Conservation (phyloP, 257 asterid genomes). For the Solanum bukasovii region DNA sequence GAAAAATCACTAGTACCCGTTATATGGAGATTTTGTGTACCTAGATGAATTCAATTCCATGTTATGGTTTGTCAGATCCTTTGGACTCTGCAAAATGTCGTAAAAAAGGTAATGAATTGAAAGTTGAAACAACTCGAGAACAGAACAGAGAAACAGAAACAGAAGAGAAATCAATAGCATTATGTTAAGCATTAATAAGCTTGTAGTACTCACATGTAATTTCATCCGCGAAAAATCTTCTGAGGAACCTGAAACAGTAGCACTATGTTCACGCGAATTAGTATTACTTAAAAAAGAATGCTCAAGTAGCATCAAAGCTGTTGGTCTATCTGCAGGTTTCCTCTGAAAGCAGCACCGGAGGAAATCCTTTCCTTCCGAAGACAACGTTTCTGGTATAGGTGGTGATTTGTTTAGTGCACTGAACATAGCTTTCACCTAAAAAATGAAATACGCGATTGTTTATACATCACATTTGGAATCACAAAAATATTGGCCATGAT, state of each 20-base stretch:
- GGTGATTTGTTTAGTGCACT: conserved; percentile 61
- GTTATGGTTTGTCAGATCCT: conserved; percentile 11
- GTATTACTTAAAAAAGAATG: conserved; percentile 44
- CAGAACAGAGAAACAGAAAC: background rate
- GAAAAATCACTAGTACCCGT: conserved; percentile 14
- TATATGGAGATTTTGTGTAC: conserved; percentile 20
- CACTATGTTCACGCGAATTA: conserved; percentile 24
- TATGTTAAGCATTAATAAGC: background rate
- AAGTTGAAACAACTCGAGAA: background rate
- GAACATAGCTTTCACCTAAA: conserved; percentile 88
- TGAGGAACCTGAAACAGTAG: conserved; percentile 11
- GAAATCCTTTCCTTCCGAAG: conserved; percentile 73
- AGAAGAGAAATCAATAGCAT: background rate
- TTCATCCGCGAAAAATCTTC: conserved; percentile 35
- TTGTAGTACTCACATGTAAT: conserved; percentile 21
- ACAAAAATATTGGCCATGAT: background rate
- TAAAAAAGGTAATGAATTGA: conserved; percentile 3
- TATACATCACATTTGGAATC: background rate
- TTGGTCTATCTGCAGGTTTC: conserved; percentile 61
- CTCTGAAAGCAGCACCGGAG: conserved; percentile 60
- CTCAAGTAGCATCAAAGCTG: conserved; percentile 50
- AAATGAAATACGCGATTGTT: background rate
- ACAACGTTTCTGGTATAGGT: conserved; percentile 59
- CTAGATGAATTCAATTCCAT: conserved; percentile 22
- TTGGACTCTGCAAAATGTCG: conserved; percentile 27